Evolutionary conservation across 2,329 filamentous ascomycete genomes (phyloP), one percentile per base, ranked within the genome.

Genomic region (Lizonia empirigonia): DNA sequence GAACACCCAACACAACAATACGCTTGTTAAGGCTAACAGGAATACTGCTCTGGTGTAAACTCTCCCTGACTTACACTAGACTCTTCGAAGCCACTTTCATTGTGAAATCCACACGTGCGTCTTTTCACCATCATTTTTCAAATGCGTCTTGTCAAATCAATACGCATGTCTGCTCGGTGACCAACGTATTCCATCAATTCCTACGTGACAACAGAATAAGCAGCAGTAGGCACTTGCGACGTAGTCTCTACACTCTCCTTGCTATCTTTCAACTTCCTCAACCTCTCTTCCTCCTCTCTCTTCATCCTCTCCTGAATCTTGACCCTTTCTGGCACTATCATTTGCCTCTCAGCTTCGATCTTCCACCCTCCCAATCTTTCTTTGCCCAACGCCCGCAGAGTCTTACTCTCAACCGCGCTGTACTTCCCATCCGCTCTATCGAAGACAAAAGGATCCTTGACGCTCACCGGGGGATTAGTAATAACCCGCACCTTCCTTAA

Each of bases 331-430:
- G 80, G 83, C 2, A 84, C 70, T 12, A 85, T 70, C 2, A 46
- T 41, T 67, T 85, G 80, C 53, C 82, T 75, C 22, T 77, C 72
- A 7, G 58, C 74, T 9, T 76, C 75, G 36, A 82, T 81, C 68
- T 73, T 76, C 82, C 83, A 86, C 1, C 75, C 81, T 12, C 68
- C 67, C 39, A 85, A 60, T 16, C 72, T 74, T 15, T 80, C 76
- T 58, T 66, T 74, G 0, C 78, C 79, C 0, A 85, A 65, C 10
- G 76, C 78, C 32, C 62, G 70, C 61, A 85, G 64, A 2, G 83
- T 85, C 60, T 80, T 78, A 59, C 68, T 70, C 73, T 85, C 83
- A 5, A 85, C 82, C 18, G 81, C 70, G 55, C 79, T 84, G 61
- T 84, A 85, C 12, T 76, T 55, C 0, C 77, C 72, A 55, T 81